These are phyloP conservation scores for Geosmithia putterillii DNA, from an alignment of 2,329 filamentous ascomycete species.

Conservation along the genomic window DNA sequence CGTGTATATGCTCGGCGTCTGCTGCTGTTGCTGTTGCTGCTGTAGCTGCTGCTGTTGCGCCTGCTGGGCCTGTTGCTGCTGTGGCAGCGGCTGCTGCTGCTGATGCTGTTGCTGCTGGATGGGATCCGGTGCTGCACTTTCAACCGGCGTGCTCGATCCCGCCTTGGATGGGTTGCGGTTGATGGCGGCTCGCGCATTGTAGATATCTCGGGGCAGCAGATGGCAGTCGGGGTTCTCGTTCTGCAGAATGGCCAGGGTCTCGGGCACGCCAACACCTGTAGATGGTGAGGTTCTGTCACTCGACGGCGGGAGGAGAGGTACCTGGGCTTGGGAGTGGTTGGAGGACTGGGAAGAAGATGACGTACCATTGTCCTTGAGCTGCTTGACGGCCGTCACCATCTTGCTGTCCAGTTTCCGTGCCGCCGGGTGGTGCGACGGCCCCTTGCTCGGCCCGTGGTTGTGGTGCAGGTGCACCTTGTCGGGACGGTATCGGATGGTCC, in stretches of 20 bases:
- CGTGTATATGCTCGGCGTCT: not conserved
- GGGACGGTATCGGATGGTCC: constrained; percentile 53
- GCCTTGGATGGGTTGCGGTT: constrained; percentile 53
- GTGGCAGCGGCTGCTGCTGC: constrained; percentile 11
- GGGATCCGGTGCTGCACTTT: too few species aligned
- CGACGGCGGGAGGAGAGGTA: too few species aligned
- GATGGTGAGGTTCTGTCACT: constrained; percentile 17
- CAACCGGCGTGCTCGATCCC: too few species aligned
- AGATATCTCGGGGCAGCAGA: constrained; percentile 52
- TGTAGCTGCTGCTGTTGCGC: constrained; percentile 13
- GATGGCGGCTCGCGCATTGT: constrained; percentile 55
- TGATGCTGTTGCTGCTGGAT: constrained; percentile 23
- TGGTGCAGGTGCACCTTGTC: constrained; percentile 44
- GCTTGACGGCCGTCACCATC: constrained; percentile 55
- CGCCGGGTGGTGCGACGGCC: constrained; percentile 52
- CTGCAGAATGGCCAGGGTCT: constrained; percentile 55
- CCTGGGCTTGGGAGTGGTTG: too few species aligned
- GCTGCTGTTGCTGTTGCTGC: constrained; percentile 7
- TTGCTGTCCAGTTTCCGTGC: constrained; percentile 54
- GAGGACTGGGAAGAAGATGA: constrained; percentile 6
- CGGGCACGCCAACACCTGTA: constrained; percentile 49
- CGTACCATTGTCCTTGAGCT: constrained; percentile 53
- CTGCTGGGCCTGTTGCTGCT: constrained; percentile 14
- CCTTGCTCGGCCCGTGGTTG: constrained; percentile 55
- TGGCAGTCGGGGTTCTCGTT: constrained; percentile 51